Conservation (phyloP, 352 stramenopile species). For the Globisporangium megalacanthum region DNA sequence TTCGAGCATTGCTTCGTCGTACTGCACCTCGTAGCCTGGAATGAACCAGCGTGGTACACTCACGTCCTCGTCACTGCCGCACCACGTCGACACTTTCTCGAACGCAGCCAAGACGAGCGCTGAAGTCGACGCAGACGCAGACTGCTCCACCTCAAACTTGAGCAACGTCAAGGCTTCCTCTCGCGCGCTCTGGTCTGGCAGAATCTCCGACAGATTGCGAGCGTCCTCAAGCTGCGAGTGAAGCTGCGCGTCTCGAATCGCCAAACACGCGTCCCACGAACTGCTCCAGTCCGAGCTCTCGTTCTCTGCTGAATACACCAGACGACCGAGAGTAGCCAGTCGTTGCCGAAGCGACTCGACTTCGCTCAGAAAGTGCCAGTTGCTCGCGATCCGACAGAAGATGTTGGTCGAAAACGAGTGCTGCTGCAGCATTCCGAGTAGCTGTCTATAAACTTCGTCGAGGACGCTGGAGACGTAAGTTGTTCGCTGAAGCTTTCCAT, state of each 20-base stretch:
- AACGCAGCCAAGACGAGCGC: not conserved
- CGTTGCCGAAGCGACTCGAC: not conserved
- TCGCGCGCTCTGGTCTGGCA: not conserved
- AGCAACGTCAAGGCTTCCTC: not conserved
- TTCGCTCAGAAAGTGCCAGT: not conserved
- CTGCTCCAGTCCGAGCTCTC: not conserved
- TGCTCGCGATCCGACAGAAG: slow-evolving; percentile 2
- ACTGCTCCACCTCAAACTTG: not conserved
- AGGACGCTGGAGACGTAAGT: not conserved
- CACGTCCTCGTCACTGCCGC: not conserved
- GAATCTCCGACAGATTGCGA: not conserved
- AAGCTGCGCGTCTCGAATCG: not conserved
- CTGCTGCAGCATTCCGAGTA: not conserved
- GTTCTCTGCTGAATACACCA: not conserved
- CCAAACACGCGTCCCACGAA: not conserved
- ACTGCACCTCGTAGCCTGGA: slow-evolving; percentile 5
- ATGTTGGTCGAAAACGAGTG: not conserved
- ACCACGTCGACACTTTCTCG: not conserved
- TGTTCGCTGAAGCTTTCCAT: not conserved
- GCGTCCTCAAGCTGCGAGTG: not conserved
- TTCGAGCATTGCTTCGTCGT: not conserved
- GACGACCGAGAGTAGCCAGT: not conserved
- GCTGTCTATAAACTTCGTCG: not conserved
- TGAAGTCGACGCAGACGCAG: not conserved
- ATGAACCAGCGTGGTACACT: slow-evolving; percentile 5